Base-by-base conservation (phyloP, 441 rosid genomes). In the Aquilaria agallochum region DNA sequence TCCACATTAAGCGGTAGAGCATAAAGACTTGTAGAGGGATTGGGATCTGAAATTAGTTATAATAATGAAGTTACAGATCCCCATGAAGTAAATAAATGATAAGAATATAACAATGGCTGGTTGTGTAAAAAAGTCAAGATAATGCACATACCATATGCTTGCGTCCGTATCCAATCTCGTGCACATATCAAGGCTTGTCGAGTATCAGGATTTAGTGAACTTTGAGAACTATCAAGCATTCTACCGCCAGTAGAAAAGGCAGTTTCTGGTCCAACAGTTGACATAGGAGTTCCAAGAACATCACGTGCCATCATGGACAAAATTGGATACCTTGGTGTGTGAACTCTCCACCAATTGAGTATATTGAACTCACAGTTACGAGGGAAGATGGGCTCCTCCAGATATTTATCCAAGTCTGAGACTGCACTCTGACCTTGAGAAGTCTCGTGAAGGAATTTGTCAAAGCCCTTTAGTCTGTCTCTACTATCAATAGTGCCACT, bases 251-350 rank as follows among this genome's bases (percentile, higher is more conserved):
- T 60, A 63, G 67, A 67, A 44, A 90, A 90, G 20, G 80, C 75
- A 10, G 74, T 77, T 44, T 89, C 92, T 31, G 84, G 83, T 12
- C 71, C 57, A 67, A 75, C 63, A 51, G 83, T 90, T 44, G 96
- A 87, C 85, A 94, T 81, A 0, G 97, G 96, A 42, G 95, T 88
- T 53, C 92, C 96, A 14, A 94, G 66, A 65, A 94, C 80, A 70
- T 94, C 97, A 10, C 95, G 89, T 12, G 96, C 98, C 96, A 94
- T 83, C 96, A 89, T 80, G 59, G 98, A 90, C 79, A 94, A 68
- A 49, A 90, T 74, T 58, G 98, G 96, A 76, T 90, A 93, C 68
- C 95, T 85, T n/a, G 97, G 93, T 0, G 97, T 87, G 76, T 94
- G 97, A 55, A 91, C 99, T 64, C 83, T 91, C 99, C 99, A 94